Evolutionary conservation across 2,329 filamentous ascomycete genomes (phyloP), one percentile per base, ranked within the genome.

Genomic region (Aspergillus japonicus): DNA sequence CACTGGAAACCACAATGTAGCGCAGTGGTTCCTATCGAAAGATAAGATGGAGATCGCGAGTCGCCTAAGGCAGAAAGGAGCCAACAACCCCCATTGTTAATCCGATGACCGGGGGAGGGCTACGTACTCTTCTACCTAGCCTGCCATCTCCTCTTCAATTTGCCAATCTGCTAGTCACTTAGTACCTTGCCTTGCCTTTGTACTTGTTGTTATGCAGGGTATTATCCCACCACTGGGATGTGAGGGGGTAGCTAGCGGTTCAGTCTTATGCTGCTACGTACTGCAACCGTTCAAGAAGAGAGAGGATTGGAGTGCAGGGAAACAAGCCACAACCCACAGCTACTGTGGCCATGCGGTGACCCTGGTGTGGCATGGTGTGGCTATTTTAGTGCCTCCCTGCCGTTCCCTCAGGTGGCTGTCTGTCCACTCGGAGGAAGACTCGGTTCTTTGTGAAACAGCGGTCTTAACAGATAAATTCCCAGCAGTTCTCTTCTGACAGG

Each of bases 361-460:
- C 39, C 39, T 44, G 39, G 39, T 44, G 24, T 35, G 19, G 53
- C 44, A 44, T 31, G 26, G 53, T 55, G 52, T 54, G 42, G 53
- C 53, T 48, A 47, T 55, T 48, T 55, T 55, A 55, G 53, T 47
- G 39, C 44, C 16, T 44, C 39, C 39, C 14, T 44, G 14, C 39
- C 14, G 53, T 11, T 24, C 53, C 53, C 53, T 16, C 16, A 16
- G 6, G 5, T 55, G 44, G 42, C 53, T 24, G 53, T 31, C 12
- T 33, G 53, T 48, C 42, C 53, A 55, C 33, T 35, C 14, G 39
- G 16, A 7, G 16, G 16, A 16, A 44, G 39, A 19, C 35, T 54
- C 31, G 47, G 53, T 26, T 14, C n/a, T 24, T 47, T 33, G 21
- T 55, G 53, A 55, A 55, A 55, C 44, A 24, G 26, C 42, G 53